Conservation (phyloP, 257 asterid genomes). For the Penstemon newberryi region DNA sequence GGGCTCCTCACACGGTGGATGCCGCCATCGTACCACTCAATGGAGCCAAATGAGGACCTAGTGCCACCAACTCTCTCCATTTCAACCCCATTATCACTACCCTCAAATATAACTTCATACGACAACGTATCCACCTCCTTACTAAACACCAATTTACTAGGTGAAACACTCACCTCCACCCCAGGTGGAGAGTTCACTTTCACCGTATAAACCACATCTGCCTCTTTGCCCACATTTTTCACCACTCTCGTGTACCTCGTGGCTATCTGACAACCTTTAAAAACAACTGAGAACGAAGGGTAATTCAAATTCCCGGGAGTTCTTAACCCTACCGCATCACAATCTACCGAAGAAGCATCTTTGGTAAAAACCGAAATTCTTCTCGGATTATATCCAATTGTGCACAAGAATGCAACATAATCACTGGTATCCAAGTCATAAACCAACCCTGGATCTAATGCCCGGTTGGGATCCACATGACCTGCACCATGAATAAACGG, state of each 20-base stretch:
- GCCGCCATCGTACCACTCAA: slow-evolving; percentile 80
- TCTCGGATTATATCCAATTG: slow-evolving; percentile 55
- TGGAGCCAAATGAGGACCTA: slow-evolving; percentile 64
- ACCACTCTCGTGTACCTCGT: slow-evolving; percentile 73
- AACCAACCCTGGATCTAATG: slow-evolving; percentile 78
- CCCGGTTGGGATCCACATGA: slow-evolving; percentile 83
- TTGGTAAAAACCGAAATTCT: slow-evolving; percentile 49
- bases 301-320: slow-evolving; percentile 82
- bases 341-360: slow-evolving; percentile 48
- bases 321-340: slow-evolving; percentile 40
- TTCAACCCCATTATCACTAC: slow-evolving; percentile 27
- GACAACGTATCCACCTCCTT: slow-evolving; percentile 44
- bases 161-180: slow-evolving; percentile 75
- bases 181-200: slow-evolving; percentile 64
- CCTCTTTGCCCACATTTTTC: slow-evolving; percentile 61
- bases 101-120: slow-evolving; percentile 64
- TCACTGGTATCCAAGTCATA: slow-evolving; percentile 54
- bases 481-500: slow-evolving; percentile 80
- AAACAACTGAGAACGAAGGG: slow-evolving; percentile 83
- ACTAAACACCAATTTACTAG: slow-evolving; percentile 58
- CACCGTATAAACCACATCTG: slow-evolving; percentile 55
- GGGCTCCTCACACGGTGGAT: slow-evolving; percentile 79
- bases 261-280: slow-evolving; percentile 28
- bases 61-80: slow-evolving; percentile 31
- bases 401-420: slow-evolving; percentile 70